A percentile compares a stretch with the other conserved stretches of the same genome.
phyloP scores from a whole-genome alignment of 176 grass and related monocot genomes.

The Juncus effusus region DNA sequence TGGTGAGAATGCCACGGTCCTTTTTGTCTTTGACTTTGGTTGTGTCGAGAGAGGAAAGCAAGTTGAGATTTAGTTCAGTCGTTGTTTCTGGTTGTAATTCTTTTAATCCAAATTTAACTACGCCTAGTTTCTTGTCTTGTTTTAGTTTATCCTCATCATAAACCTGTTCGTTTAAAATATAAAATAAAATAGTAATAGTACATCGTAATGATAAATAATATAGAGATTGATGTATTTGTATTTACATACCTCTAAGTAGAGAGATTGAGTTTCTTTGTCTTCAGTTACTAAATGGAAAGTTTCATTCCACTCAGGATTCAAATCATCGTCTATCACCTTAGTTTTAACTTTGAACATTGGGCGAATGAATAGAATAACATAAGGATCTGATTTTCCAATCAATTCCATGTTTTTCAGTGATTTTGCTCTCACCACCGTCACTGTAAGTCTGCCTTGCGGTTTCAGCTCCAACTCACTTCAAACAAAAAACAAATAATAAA shows the following conservation, averaged over 20 bases:
- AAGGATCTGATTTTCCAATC: conserved; percentile 96
- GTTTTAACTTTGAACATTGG: conserved; percentile 97
- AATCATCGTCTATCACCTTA: conserved; percentile 79
- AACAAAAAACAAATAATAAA: conserved; percentile 2
- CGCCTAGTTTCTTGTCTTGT: conserved; percentile 91
- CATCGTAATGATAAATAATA: neutral
- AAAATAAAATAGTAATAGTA: neutral
- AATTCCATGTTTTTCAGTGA: conserved; percentile 90
- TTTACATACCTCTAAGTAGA: conserved; percentile 55
- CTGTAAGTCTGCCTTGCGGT: conserved; percentile 72
- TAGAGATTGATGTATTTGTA: too few relatives aligned
- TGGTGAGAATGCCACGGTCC: conserved; percentile 66
- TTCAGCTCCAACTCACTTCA: conserved; percentile 92
- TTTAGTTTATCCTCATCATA: conserved; percentile 88
- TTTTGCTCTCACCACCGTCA: conserved; percentile 63
- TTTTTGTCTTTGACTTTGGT: conserved; percentile 98
- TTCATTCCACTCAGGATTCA: conserved; percentile 86
- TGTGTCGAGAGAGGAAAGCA: conserved; percentile 86
- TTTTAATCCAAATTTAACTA: conserved; percentile 61
- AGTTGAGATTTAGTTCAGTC: conserved; percentile 73
- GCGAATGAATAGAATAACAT: conserved; percentile 72
- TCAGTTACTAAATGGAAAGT: conserved; percentile 75
- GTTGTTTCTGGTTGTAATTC: conserved; percentile 45
- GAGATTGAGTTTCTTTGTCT: conserved; percentile 85
- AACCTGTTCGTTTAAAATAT: conserved; percentile 42